These are phyloP conservation scores for Isabelozyma heimii DNA, from an alignment of 805 yeast species.

Conservation along the genomic window DNA sequence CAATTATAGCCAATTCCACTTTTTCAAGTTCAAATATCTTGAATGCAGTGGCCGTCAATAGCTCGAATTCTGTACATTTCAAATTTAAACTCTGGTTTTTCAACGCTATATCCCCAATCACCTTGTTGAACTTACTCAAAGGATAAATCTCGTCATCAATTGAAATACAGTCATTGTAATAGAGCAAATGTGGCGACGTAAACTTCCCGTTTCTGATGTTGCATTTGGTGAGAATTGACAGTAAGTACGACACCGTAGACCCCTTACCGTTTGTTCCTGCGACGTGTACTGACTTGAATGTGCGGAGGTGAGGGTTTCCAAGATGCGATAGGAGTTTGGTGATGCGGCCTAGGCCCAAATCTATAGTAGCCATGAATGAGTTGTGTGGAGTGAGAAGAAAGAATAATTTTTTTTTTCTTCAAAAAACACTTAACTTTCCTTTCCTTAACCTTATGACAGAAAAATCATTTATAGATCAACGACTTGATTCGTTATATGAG, in stretches of 20 bases:
- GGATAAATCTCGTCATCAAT: conserved; percentile 61
- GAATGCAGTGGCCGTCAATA: conserved; percentile 82
- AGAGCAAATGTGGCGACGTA: conserved; percentile 82
- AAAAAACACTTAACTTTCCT: not conserved
- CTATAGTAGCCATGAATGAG: conserved; percentile 29
- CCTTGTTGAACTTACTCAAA: conserved; percentile 38
- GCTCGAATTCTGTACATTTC: conserved; percentile 85
- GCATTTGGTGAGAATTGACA: conserved; percentile 56
- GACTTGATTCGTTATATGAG: conserved; percentile 50
- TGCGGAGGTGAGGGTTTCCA: conserved; percentile 64
- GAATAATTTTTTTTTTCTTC: not conserved
- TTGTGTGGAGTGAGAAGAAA: not conserved
- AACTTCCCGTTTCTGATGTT: conserved; percentile 66
- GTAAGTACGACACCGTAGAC: conserved; percentile 79
- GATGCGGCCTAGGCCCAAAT: conserved; percentile 36
- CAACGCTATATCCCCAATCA: conserved; percentile 40
- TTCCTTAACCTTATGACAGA: not conserved
- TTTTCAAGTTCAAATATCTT: conserved; percentile 59
- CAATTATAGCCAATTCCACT: conserved; percentile 79
- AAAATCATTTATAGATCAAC: conserved; percentile 39
- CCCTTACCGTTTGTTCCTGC: conserved; percentile 99
- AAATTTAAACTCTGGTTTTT: conserved; percentile 41
- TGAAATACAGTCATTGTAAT: conserved; percentile 72
- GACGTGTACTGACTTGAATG: conserved; percentile 73
- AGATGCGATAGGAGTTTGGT: conserved; percentile 34